A percentile compares a stretch with the other conserved stretches of the same genome.
Conservation (phyloP, 345 rosid species). For the Clausena lansium region DNA sequence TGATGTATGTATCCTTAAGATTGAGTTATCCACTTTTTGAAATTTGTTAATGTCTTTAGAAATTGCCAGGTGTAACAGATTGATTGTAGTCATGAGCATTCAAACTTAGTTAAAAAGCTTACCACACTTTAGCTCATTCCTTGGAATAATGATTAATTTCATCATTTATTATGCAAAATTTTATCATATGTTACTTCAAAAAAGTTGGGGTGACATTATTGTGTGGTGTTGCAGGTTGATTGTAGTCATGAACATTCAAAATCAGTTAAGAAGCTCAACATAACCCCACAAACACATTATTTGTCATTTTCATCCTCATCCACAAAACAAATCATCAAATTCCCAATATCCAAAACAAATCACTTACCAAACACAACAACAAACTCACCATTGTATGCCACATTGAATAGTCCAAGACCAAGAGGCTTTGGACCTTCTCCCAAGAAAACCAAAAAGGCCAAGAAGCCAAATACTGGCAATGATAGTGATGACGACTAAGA, state of each 20-base stretch:
- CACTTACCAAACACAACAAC: slow-evolving; percentile 17
- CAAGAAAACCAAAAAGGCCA: slow-evolving; percentile 52
- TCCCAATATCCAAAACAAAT: slow-evolving; percentile 23
- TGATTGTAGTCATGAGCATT: neutral
- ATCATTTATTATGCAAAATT: too few relatives aligned
- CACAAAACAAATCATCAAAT: slow-evolving; percentile 14
- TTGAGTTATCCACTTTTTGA: neutral
- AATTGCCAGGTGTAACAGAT: neutral
- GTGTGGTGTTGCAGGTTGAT: slow-evolving; percentile 25
- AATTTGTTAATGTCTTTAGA: neutral
- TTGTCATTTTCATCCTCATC: neutral
- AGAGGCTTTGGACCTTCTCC: slow-evolving; percentile 74
- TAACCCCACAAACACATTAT: neutral
- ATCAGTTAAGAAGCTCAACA: slow-evolving; percentile 12
- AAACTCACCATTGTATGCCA: slow-evolving; percentile 38
- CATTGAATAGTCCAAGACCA: slow-evolving; percentile 68
- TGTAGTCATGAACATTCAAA: slow-evolving; percentile 1
- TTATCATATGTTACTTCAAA: too few relatives aligned
- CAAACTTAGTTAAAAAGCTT: neutral
- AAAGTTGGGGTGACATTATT: neutral
- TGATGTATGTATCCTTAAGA: too few relatives aligned
- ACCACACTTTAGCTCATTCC: too few relatives aligned
- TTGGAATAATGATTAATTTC: too few relatives aligned
- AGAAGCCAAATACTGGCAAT: slow-evolving; percentile 30
- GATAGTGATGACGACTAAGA: slow-evolving; percentile 31